These are phyloP conservation scores for Leucocoprinus sp. DNA, from an alignment of 768 basidiomycete genomes.

Conservation along the genomic window DNA sequence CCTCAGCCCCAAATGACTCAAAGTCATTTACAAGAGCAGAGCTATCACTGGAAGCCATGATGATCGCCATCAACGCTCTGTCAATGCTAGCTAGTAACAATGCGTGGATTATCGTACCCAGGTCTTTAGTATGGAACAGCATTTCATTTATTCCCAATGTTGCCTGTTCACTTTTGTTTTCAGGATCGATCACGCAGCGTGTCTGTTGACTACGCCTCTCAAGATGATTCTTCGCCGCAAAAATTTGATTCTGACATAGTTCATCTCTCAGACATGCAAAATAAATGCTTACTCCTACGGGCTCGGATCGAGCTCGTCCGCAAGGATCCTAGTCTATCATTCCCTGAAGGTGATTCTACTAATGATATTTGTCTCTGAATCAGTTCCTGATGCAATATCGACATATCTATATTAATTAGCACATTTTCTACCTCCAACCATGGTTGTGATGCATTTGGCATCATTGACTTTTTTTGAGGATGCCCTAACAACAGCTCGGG, in stretches of 20 bases:
- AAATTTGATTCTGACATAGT: slow-evolving; percentile 72
- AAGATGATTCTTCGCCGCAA: slow-evolving; percentile 54
- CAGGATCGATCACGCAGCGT: slow-evolving; percentile 67
- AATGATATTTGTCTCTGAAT: slow-evolving; percentile 16
- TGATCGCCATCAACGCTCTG: slow-evolving; percentile 84
- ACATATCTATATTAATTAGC: slow-evolving; percentile 34
- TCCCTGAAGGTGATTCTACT: slow-evolving; percentile 52
- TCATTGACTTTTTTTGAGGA: slow-evolving; percentile 73
- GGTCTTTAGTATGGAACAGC: slow-evolving; percentile 33
- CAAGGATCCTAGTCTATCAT: slow-evolving; percentile 53
- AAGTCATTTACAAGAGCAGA: slow-evolving; percentile 41
- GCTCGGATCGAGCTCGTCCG: slow-evolving; percentile 71
- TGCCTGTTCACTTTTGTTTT: slow-evolving; percentile 8
- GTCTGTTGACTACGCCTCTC: slow-evolving; percentile 70
- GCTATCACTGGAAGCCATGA: slow-evolving; percentile 72
- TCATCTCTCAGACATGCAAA: slow-evolving; percentile 69
- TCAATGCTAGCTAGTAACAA: slow-evolving; percentile 72
- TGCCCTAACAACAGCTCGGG: slow-evolving; percentile 70
- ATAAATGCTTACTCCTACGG: slow-evolving; percentile 67
- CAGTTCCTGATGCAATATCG: slow-evolving; percentile 7
- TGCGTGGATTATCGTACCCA: slow-evolving; percentile 71
- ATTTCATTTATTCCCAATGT: slow-evolving; percentile 9
- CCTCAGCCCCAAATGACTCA: slow-evolving; percentile 39
- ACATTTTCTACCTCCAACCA: slow-evolving; percentile 44
- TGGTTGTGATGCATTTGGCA: slow-evolving; percentile 70